Conservation (phyloP, 768 basidiomycete species). For the Russula foetens region DNA sequence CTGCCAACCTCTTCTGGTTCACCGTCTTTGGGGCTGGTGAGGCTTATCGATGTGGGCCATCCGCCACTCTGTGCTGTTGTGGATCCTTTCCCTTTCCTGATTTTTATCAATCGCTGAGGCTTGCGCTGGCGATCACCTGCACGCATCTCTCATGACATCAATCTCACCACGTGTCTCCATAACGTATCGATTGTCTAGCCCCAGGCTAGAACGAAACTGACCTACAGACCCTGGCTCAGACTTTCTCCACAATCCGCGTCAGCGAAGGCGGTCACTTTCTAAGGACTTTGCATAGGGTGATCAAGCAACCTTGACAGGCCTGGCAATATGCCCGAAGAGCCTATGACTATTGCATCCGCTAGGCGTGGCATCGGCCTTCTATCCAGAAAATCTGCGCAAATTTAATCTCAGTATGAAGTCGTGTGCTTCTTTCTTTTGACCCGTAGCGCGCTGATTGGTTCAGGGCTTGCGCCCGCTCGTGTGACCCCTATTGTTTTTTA, state of each 20-base stretch:
- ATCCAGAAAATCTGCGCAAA: not conserved
- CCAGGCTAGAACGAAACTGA: not conserved
- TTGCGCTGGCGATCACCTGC: not conserved
- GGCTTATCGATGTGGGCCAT: constrained; percentile 5
- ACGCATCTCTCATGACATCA: not conserved
- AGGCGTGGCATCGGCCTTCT: not conserved
- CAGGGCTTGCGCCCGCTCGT: not conserved
- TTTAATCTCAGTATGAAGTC: constrained; percentile 3
- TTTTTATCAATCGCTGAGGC: not conserved
- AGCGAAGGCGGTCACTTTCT: not conserved
- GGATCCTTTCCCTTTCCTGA: not conserved
- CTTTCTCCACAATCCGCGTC: not conserved
- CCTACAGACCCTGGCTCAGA: not conserved
- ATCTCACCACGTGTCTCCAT: not conserved
- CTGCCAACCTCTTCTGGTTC: not conserved
- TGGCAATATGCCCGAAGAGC: not conserved
- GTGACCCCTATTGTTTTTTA: constrained; percentile 5
- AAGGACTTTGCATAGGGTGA: not conserved
- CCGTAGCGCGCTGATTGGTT: not conserved
- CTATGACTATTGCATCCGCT: not conserved
- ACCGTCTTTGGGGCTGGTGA: not conserved
- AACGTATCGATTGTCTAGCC: not conserved
- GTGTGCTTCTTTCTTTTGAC: not conserved
- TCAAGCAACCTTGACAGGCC: not conserved
- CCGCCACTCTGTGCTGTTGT: not conserved